Evolutionary conservation across 2,329 filamentous ascomycete genomes (phyloP), one percentile per base, ranked within the genome.

Genomic region (Monosporascus cannonballus): DNA sequence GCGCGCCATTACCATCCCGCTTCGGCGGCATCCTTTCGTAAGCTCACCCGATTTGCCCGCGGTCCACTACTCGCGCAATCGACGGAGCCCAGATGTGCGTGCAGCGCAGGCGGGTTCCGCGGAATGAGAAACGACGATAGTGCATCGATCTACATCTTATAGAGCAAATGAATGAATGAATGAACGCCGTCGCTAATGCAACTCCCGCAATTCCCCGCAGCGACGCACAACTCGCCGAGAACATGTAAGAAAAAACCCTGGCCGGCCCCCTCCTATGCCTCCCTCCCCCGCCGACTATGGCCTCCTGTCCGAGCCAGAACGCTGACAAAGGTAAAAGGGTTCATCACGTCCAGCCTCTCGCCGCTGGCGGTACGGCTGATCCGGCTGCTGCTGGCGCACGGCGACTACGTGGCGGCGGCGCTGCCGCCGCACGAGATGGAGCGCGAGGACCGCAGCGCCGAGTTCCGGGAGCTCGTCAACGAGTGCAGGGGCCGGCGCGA

Each of bases 381-480:
- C 51, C 84, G 87, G 51, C 83, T 90, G 62, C 79, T 96, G 44
- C 85, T 97, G 47, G 83, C 84, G n/a, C 91, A 96, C 71, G 93
- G 94, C 48, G 94, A 97, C 71, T 92, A 87, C 67, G 87, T 96
- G 47, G 87, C 93, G 47, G 88, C 90, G 5, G 94, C 92, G 51
- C 78, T 96, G 36, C 84, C 89, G 47, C 87, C 90, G 3, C 75
- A 80, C 49, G 89, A 94, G 70, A 86, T 92, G 58, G 88, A 92
- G 63, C 81, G 92, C 68, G 86, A 86, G 39, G 80, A 81, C 47
- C 84, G 89, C 58, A 89, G 86, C 67, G 79, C 84, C 62, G 89
- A 92, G 69, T 95, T 95, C 69, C 84, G 88, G 52, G 83, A 84
- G 57, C 87, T 96, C 58, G 79, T 95, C 52, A 83, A 86, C 56